phyloP scores from a whole-genome alignment of 1,284 basidiomycete genomes.

The Inonotus hispidus region DNA sequence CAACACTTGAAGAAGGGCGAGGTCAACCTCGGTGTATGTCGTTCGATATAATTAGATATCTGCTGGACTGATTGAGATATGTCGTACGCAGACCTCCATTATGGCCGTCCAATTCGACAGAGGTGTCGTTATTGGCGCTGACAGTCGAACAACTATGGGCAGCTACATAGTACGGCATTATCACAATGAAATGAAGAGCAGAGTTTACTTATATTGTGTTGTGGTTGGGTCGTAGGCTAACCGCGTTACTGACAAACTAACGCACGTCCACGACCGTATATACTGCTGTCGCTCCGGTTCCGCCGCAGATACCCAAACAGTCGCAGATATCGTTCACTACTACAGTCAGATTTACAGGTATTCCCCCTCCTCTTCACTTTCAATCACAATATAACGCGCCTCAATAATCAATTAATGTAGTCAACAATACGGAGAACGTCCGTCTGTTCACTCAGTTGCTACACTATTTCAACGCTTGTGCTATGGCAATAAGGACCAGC shows the following conservation, averaged over 20 bases:
- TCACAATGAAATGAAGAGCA: not conserved
- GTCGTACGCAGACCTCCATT: constrained; percentile 88
- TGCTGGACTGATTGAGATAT: constrained; percentile 6
- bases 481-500: constrained; percentile 89
- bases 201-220: not conserved
- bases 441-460: constrained; percentile 81
- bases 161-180: constrained; percentile 78
- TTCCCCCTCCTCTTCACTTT: constrained; percentile 21
- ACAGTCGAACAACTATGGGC: constrained; percentile 95
- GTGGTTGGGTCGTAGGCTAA: constrained; percentile 61
- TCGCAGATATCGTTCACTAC: constrained; percentile 91
- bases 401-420: constrained; percentile 33
- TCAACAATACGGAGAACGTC: constrained; percentile 61
- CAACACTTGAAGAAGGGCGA: constrained; percentile 84
- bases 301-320: constrained; percentile 95
- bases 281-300: constrained; percentile 99
- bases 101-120: constrained; percentile 98
- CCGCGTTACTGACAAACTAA: constrained; percentile 98
- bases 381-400: not conserved
- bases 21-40: constrained; percentile 88
- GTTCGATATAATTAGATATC: not conserved
- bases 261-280: constrained; percentile 94
- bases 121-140: constrained; percentile 95
- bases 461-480: constrained; percentile 86
- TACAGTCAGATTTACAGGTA: constrained; percentile 79